phyloP scores from a whole-genome alignment of 306 rosid genomes.

The Rosa multiflora region DNA sequence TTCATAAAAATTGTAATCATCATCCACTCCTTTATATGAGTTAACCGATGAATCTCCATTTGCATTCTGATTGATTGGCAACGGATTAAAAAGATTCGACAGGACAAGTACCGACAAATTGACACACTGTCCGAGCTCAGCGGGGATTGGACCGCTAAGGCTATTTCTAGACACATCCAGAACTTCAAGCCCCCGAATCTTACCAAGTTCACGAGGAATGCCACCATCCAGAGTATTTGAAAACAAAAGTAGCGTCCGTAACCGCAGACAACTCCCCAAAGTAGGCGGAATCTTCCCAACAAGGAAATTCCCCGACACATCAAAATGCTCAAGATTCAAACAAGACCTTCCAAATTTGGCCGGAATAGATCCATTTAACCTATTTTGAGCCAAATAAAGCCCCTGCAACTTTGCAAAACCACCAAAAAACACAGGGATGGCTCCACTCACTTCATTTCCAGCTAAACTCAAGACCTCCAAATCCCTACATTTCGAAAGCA shows the following conservation, averaged over 20 bases:
- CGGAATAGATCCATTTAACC: slow-evolving; percentile 30
- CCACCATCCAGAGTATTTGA: slow-evolving; percentile 26
- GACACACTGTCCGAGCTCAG: slow-evolving; percentile 31
- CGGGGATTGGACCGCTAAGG: slow-evolving; percentile 31
- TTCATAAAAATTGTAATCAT: slow-evolving; percentile 31
- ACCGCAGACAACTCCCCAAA: slow-evolving; percentile 32
- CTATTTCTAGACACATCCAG: slow-evolving; percentile 40
- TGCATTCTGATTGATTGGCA: neutral
- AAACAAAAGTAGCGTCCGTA: slow-evolving; percentile 31
- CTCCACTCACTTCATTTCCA: slow-evolving; percentile 31
- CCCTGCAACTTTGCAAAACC: slow-evolving; percentile 26
- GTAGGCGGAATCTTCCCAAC: slow-evolving; percentile 32
- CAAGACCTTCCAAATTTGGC: slow-evolving; percentile 18
- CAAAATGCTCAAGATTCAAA: slow-evolving; percentile 30
- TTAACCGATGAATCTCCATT: slow-evolving; percentile 8
- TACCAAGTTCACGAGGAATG: slow-evolving; percentile 32
- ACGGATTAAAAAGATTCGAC: slow-evolving; percentile 19
- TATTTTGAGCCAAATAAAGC: slow-evolving; percentile 33
- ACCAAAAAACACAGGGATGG: slow-evolving; percentile 28
- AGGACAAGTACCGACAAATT: slow-evolving; percentile 36
- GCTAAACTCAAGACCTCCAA: slow-evolving; percentile 34
- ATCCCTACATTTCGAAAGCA: slow-evolving; percentile 18
- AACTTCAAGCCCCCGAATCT: slow-evolving; percentile 32
- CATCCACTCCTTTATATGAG: neutral
- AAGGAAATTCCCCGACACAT: slow-evolving; percentile 36